Conservation (phyloP, 2,329 filamentous ascomycete species). For the Pseudocercospora pini-densiflorae region DNA sequence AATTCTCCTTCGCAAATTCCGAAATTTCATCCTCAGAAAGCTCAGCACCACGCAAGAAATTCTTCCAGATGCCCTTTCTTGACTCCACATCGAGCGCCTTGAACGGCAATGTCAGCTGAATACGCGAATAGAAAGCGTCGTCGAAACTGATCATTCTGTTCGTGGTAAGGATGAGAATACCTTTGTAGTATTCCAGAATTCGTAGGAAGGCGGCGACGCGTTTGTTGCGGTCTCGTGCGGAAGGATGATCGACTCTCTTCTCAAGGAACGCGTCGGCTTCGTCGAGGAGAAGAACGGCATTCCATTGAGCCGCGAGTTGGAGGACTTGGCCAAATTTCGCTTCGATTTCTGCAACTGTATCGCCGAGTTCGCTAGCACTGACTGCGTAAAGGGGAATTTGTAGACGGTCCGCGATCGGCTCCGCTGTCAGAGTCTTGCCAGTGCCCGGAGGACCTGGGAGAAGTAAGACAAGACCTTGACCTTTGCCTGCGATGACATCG, state of each 20-base stretch:
- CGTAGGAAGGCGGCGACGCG: constrained; percentile 65
- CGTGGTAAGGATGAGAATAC: constrained; percentile 45
- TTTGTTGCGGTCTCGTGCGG: constrained; percentile 78
- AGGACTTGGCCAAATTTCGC: not conserved
- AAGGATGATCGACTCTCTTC: not conserved
- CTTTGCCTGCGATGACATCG: not conserved
- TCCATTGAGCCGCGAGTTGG: not conserved
- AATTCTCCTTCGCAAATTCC: not conserved
- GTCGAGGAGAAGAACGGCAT: constrained; percentile 26
- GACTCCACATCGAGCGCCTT: not conserved
- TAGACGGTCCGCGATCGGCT: not conserved
- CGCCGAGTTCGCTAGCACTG: not conserved
- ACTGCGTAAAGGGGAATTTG: not conserved
- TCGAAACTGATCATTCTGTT: constrained; percentile 43
- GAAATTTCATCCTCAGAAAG: not conserved
- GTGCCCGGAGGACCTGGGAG: not conserved
- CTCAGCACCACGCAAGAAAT: not conserved
- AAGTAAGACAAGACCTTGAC: not conserved
- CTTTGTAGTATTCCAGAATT: constrained; percentile 44
- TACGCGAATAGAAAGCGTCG: constrained; percentile 40
- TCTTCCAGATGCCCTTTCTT: not conserved
- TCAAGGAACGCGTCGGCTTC: constrained; percentile 71
- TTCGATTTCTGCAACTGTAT: not conserved
- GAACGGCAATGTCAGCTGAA: constrained; percentile 34
- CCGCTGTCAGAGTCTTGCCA: not conserved